Conservation (phyloP, 768 basidiomycete genomes). For the Russula lepida region DNA sequence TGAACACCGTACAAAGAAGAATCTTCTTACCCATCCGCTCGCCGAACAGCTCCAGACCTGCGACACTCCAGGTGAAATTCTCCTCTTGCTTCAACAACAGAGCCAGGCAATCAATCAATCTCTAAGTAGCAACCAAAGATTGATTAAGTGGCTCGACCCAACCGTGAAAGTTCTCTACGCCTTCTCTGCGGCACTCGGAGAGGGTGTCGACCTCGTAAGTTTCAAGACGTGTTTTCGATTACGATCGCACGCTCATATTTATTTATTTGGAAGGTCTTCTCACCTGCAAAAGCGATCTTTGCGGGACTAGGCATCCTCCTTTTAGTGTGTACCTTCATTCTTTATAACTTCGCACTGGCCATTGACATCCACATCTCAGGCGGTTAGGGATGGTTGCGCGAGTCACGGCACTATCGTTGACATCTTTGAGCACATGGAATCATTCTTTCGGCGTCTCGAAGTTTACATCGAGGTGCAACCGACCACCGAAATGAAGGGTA, state of each 20-base stretch:
- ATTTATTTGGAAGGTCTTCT: background rate
- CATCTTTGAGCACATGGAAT: background rate
- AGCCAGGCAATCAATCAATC: background rate
- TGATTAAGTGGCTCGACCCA: background rate
- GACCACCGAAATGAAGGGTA: background rate
- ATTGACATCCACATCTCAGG: background rate
- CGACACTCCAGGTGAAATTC: background rate
- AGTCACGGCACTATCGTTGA: background rate
- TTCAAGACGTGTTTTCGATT: too few relatives aligned
- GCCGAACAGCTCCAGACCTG: background rate
- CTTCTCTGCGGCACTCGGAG: background rate
- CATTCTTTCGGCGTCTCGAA: too few relatives aligned
- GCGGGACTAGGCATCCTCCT: background rate
- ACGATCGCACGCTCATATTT: background rate
- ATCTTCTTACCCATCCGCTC: background rate
- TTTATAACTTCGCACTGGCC: too few relatives aligned
- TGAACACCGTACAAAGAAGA: background rate
- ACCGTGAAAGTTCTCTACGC: background rate
- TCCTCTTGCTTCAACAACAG: background rate
- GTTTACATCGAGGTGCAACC: background rate
- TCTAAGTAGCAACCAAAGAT: too few relatives aligned
- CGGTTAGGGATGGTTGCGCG: background rate
- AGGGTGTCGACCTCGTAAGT: background rate
- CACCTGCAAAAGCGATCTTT: background rate
- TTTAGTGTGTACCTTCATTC: background rate